Base-by-base conservation (phyloP, 2,329 filamentous ascomycete species). In the Scleromitrula shiraiana region DNA sequence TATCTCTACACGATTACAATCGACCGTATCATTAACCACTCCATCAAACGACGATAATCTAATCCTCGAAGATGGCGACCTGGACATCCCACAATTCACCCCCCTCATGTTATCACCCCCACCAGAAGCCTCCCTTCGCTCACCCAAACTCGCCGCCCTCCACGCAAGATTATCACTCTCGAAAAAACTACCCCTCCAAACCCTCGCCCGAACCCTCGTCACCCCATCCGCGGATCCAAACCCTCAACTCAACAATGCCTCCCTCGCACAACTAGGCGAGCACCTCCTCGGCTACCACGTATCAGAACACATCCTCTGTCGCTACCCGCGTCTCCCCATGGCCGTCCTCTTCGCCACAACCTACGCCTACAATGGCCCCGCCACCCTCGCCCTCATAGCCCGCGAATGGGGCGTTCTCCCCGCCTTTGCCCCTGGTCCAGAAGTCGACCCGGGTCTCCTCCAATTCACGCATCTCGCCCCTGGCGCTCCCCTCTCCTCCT, bases 381-480 rank as follows among this genome's bases (percentile, higher is more conserved):
- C 81, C 56, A 82, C 90, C 1, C 75, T 97, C 39, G 72, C 82
- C 43, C 73, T 81, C 17, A 77, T 97, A 56, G 80, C 86, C 14
- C 73, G 76, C 53, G 85, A 93, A 69, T 98, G 93, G 93, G 93
- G 93, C 68, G 81, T 97, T 14, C 91, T 97, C 65, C 70, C 75
- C 36, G 91, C 88, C n/a, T 87, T 85, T 9, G 83, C 81, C 17
- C 93, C 93, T 0, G 93, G 91, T 42, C 80, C 80, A 50, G 91
- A 97, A 69, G 90, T 97, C 48, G 93, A 98, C 65, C 83, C 90
- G 0, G 93, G 91, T 5, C 73, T 95, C 46, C 73, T 98, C 52
- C 93, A 97, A 65, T 95, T 89, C 73, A 70, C 70, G 63, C 67
- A 75, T 45, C 59, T 70, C 5, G 62, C 66, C 42, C 63, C 68